Evolutionary conservation across 306 rosid species (phyloP).

Genomic region (Cercis canadensis): DNA sequence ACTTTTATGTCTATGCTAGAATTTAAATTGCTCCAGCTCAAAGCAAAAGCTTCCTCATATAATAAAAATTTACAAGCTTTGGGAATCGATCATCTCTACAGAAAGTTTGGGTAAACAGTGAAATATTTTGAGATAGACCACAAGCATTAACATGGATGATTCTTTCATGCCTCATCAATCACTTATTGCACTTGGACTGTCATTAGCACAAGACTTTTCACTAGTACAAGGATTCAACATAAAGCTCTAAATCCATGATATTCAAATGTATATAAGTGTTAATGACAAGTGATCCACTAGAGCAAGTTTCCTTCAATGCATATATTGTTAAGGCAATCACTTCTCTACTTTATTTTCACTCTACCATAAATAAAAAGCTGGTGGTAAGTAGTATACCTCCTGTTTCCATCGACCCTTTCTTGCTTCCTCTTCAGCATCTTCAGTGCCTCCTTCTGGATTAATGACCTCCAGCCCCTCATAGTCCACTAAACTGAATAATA

Average conservation of each 20-base stretch:
- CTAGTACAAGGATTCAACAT: not conserved
- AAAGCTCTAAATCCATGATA: not conserved
- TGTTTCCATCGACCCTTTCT: slow-evolving; percentile 79
- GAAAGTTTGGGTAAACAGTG: too few species aligned
- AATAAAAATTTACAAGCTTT: not conserved
- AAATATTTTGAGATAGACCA: too few species aligned
- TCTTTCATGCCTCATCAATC: too few species aligned
- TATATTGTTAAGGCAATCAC: not conserved
- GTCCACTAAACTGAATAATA: slow-evolving; percentile 45
- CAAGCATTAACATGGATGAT: too few species aligned
- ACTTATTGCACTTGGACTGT: too few species aligned
- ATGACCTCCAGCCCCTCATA: slow-evolving; percentile 80
- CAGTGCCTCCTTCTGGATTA: slow-evolving; percentile 83
- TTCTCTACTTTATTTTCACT: not conserved
- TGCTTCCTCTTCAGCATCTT: slow-evolving; percentile 84
- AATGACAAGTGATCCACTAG: too few species aligned
- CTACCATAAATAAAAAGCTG: not conserved
- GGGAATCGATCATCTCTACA: too few species aligned
- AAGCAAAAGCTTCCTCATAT: not conserved
- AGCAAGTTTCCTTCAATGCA: not conserved
- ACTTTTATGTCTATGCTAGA: not conserved
- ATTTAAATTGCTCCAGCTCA: not conserved
- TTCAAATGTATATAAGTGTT: too few species aligned
- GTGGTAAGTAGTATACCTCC: slow-evolving; percentile 53
- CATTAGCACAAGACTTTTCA: not conserved